Evolutionary conservation across 2,329 filamentous ascomycete genomes (phyloP), one percentile per base, ranked within the genome.

Genomic region (Tolypocladium cylindrosporum): DNA sequence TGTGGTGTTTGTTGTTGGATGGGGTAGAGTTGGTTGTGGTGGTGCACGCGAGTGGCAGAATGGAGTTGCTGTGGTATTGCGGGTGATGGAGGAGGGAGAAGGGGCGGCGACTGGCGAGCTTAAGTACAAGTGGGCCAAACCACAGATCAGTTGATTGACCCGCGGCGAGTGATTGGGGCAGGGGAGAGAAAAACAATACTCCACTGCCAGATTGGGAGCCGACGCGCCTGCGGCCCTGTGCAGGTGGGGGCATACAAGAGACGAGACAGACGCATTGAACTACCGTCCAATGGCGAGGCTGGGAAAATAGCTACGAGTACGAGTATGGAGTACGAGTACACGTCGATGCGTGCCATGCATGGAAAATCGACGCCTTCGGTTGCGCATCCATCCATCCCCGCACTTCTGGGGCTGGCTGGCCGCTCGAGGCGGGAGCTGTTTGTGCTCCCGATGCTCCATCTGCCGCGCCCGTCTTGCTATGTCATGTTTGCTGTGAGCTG

Each of bases 101-200:
- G 54, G 50, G 57, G 66, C 62, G 70, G 72, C 69, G 65, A 66
- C 58, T 54, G 57, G 63, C 59, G 65, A 63, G 66, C 64, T 74
- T 74, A 74, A 74, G 71, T 74, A 74, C 64, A 64, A 63, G 70
- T 69, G 68, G 71, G 67, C 70, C 69, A 63, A 61, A 63, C 63
- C 65, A 65, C 67, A 70, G 69, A 74, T 74, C 71, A 73, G 68
- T 71, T 67, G 60, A 58, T 45, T 42, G 53, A n/a, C 24, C 37
- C 37, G 24, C 53, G 16, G 56, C 56, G 56, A 39, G 42, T 55
- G 56, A 55, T 57, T 43, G 39, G 27, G 39, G 21, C 21, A 42
- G 55, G 45, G 45, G 19, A 21, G 16, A 16, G 27, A 54, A 57
- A 54, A 57, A 50, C 50, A 57, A 45, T 16, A 24, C 31, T 31